These are phyloP conservation scores for Syzygium oleosum DNA, from an alignment of 345 rosid species.

Conservation along the genomic window DNA sequence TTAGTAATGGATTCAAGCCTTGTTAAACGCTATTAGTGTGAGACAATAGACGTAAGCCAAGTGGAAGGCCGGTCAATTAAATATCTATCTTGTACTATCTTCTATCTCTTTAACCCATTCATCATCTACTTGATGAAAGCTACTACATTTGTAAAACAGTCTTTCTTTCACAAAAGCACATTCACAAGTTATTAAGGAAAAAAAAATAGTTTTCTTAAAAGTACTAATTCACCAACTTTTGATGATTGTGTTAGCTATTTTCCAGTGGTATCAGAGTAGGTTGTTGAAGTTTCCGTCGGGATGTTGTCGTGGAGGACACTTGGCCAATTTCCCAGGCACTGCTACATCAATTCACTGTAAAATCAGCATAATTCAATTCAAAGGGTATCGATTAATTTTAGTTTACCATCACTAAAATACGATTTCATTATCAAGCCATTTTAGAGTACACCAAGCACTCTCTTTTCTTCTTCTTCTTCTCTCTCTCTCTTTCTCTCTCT, in stretches of 20 bases:
- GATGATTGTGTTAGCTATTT: background rate
- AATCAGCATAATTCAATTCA: background rate
- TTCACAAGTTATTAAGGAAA: background rate
- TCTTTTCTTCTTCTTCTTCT: background rate
- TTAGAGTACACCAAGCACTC: background rate
- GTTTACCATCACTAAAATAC: background rate
- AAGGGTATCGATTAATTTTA: background rate
- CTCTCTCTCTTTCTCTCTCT: background rate
- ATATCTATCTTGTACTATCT: background rate
- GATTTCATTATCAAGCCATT: background rate
- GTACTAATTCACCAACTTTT: background rate
- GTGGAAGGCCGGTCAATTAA: background rate
- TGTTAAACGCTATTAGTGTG: background rate
- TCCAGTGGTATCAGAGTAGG: background rate
- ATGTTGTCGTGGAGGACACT: background rate
- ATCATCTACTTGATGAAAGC: background rate
- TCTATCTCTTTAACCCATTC: background rate
- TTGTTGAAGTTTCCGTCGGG: background rate
- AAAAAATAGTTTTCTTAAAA: background rate
- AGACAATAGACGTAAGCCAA: background rate
- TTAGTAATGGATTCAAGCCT: background rate
- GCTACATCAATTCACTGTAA: fast-evolving
- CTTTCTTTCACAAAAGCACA: background rate
- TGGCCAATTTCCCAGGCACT: fast-evolving
- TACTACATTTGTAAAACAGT: background rate